phyloP scores from a whole-genome alignment of 2,329 filamentous ascomycete species.

The Monosporascus sp. region DNA sequence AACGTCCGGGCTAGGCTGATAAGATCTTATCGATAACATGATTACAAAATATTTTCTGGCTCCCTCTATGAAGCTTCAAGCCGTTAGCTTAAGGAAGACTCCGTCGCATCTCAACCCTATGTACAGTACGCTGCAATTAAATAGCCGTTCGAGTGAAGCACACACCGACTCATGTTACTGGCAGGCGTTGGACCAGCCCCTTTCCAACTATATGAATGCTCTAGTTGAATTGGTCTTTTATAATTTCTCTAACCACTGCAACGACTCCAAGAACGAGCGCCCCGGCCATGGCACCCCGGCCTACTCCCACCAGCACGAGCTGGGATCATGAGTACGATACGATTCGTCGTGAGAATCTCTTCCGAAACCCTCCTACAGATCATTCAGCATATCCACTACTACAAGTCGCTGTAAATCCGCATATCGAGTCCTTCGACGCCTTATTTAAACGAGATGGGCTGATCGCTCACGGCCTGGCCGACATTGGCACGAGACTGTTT shows the following conservation, averaged over 20 bases:
- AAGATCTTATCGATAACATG: not conserved
- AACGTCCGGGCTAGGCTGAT: not conserved
- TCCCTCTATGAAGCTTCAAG: not conserved
- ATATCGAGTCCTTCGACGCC: constrained; percentile 93
- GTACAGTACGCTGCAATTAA: not conserved
- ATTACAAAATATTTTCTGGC: not conserved
- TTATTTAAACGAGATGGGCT: constrained; percentile 70
- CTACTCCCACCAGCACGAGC: constrained; percentile 51
- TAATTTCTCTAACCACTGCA: not conserved
- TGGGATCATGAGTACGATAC: constrained; percentile 89
- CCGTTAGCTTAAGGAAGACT: not conserved
- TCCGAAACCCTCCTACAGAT: constrained; percentile 82
- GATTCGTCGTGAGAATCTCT: constrained; percentile 79
- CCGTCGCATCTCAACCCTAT: not conserved
- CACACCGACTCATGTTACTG: no score
- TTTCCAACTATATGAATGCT: no score
- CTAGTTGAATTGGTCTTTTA: no score
- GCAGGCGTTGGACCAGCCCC: no score
- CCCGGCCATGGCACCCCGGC: constrained; percentile 46
- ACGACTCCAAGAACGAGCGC: not conserved
- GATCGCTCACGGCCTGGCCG: constrained; percentile 69
- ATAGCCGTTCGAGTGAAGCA: not conserved
- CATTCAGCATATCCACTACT: constrained; percentile 83
- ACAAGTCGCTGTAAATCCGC: constrained; percentile 79
- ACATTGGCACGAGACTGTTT: constrained; percentile 86